phyloP scores from a whole-genome alignment of 1,284 basidiomycete genomes.

The Marasmius tenuissimus region DNA sequence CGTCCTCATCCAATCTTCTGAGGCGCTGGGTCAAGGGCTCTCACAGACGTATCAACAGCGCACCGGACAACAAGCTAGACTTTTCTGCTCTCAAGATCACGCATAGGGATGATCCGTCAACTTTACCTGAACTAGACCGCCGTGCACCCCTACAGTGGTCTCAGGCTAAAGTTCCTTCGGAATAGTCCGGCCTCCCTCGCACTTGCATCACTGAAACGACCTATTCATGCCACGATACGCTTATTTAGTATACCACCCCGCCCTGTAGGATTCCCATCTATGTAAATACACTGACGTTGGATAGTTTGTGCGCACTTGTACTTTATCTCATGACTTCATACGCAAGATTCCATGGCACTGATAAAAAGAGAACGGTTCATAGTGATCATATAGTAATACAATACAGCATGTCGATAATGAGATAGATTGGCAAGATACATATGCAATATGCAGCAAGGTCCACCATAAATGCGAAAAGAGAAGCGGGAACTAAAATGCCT shows the following conservation, averaged over 20 bases:
- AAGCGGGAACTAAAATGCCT: neutral
- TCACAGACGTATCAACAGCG: conserved; percentile 47
- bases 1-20: conserved; percentile 33
- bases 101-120: no score
- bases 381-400: neutral
- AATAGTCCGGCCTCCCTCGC: no score
- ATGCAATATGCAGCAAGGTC: conserved; percentile 7
- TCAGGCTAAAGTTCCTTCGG: no score
- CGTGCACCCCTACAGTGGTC: no score
- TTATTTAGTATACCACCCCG: neutral
- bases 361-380: neutral
- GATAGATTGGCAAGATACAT: conserved; percentile 12
- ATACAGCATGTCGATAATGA: neutral
- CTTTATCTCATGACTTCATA: neutral
- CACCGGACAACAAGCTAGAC: conserved; percentile 33
- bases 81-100: no score
- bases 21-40: conserved; percentile 45
- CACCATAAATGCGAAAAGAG: conserved; percentile 11
- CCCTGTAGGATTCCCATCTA: conserved; percentile 9
- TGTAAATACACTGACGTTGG: conserved; percentile 17
- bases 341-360: neutral
- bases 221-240: no score
- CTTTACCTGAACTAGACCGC: no score
- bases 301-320: neutral
- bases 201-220: no score